phyloP scores from a whole-genome alignment of 139 green algal genomes.

The Chlamydomonas eustigma region DNA sequence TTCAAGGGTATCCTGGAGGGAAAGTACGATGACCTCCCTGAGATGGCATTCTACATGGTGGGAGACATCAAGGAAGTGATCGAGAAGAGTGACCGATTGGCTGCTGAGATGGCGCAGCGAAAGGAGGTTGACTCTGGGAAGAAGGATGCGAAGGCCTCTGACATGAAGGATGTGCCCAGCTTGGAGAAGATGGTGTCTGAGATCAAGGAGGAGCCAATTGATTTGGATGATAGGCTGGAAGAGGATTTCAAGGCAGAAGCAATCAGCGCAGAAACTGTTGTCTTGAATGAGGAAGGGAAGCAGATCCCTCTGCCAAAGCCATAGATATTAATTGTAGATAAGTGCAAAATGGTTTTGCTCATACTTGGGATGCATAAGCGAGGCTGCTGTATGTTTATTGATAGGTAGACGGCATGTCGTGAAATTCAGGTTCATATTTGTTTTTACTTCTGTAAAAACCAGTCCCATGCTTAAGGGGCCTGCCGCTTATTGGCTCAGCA shows the following conservation, averaged over 20 bases:
- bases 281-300: constrained; percentile 59
- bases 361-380: no score
- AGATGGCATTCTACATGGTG: constrained; percentile 99
- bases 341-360: no score
- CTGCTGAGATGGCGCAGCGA: constrained; percentile 40
- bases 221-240: constrained; percentile 39
- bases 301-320: constrained; percentile 43
- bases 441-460: no score
- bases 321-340: no score
- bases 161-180: constrained; percentile 50
- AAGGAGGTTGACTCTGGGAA: constrained; percentile 16
- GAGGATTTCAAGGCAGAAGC: constrained; percentile 51
- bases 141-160: neutral
- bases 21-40: constrained; percentile 97
- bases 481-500: no score
- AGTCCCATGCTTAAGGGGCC: no score
- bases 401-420: no score
- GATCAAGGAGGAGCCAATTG: constrained; percentile 42
- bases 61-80: constrained; percentile 62
- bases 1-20: constrained; percentile 89
- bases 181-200: constrained; percentile 44
- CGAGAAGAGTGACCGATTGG: constrained; percentile 85
- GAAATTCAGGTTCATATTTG: no score
- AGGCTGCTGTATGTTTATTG: no score
- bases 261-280: constrained; percentile 47